Evolutionary conservation across 306 rosid genomes (phyloP).

Genomic region (Crataegus laevigata): DNA sequence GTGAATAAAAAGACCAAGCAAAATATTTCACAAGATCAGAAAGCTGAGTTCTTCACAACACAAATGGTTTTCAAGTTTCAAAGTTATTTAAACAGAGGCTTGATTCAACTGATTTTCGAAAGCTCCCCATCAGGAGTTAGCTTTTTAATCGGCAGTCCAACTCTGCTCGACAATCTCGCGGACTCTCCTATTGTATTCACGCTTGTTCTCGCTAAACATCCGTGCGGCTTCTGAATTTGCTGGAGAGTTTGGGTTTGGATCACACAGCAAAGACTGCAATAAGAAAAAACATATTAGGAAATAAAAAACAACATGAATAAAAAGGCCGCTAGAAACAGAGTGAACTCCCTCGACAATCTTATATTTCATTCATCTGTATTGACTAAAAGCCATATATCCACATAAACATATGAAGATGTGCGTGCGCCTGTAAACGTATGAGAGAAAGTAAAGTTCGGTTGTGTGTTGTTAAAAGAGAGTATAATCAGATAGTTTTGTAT

Average conservation of each 20-base stretch:
- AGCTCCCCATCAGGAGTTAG: constrained; percentile 14
- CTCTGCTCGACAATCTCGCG: constrained; percentile 97
- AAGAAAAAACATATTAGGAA: background rate
- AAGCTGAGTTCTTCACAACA: constrained; percentile 31
- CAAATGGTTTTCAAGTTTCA: constrained; percentile 33
- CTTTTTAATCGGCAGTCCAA: constrained; percentile 89
- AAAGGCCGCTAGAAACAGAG: background rate
- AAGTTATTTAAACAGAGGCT: constrained; percentile 42
- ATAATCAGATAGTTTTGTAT: background rate
- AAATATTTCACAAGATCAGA: constrained; percentile 29
- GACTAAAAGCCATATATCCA: background rate
- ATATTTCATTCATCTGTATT: background rate
- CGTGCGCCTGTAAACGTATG: no score
- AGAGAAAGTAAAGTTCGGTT: background rate
- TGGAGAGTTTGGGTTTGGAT: constrained; percentile 97
- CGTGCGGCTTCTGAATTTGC: constrained; percentile 98
- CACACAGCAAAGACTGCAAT: constrained; percentile 92
- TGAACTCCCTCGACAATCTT: background rate
- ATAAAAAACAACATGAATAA: background rate
- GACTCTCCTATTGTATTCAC: constrained; percentile 85
- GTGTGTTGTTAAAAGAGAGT: background rate
- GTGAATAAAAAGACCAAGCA: constrained; percentile 32
- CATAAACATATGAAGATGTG: background rate
- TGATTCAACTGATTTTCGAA: constrained; percentile 27
- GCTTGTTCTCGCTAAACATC: constrained; percentile 93